phyloP scores from a whole-genome alignment of 208 protist genomes.

The Leptomonas pyrrhocoris region DNA sequence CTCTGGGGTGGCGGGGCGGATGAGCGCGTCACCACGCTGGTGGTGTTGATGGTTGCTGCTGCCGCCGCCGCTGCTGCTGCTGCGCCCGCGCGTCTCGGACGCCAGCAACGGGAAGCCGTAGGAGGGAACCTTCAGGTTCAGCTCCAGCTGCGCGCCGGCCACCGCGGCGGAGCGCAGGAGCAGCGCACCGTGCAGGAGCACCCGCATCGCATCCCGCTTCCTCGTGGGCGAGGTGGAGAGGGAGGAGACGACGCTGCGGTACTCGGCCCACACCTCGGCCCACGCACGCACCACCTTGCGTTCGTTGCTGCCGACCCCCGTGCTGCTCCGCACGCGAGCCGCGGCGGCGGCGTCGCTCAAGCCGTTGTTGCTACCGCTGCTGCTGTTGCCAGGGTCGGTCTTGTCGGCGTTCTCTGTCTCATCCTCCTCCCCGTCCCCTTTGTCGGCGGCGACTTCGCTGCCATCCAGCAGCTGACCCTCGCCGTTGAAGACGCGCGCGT shows the following conservation, averaged over 20 bases:
- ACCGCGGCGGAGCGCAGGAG: slow-evolving; percentile 75
- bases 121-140: slow-evolving; percentile 75
- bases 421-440: not conserved
- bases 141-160: slow-evolving; percentile 66
- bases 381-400: not conserved
- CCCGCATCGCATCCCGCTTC: slow-evolving; percentile 78
- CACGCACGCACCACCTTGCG: slow-evolving; percentile 72
- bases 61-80: slow-evolving; percentile 12
- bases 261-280: slow-evolving; percentile 89
- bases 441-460: slow-evolving; percentile 13
- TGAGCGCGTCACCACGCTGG: slow-evolving; percentile 19
- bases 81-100: slow-evolving; percentile 49
- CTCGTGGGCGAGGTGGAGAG: slow-evolving; percentile 72
- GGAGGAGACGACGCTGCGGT: slow-evolving; percentile 53
- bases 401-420: not conserved
- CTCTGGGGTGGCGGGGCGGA: slow-evolving; percentile 57
- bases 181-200: slow-evolving; percentile 82
- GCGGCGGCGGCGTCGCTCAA: slow-evolving; percentile 10
- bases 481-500: slow-evolving; percentile 33
- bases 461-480: slow-evolving; percentile 32
- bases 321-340: slow-evolving; percentile 25
- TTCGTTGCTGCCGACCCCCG: slow-evolving; percentile 42
- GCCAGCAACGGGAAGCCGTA: slow-evolving; percentile 86
- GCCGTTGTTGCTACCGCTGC: slow-evolving; percentile 5
- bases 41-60: slow-evolving; percentile 2